Evolutionary conservation across 371 early-diverging fungal genomes (phyloP), one percentile per base, ranked within the genome.

Genomic region (Syncephalis fuscata): DNA sequence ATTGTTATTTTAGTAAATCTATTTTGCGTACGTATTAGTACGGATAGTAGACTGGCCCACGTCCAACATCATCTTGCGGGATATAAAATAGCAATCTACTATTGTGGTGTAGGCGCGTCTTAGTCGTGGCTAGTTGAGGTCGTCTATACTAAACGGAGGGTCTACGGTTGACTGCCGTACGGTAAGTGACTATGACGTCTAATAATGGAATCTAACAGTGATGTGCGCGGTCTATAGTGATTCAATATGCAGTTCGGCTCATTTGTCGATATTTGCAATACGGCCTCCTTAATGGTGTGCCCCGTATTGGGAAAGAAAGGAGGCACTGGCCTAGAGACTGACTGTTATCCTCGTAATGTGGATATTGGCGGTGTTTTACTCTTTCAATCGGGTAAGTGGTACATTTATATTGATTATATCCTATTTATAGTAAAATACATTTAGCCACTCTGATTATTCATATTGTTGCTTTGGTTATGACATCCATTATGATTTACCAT

Each of bases 401-500:
- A 27, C 22, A 23, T 19, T 1, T 19, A 27, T 44, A 16, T 23
- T n/a, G 2, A 14, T 14, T 2, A 15, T 27, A 7, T 26, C 27
- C 3, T 46, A 19, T 32, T 11, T 27, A 15, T 14, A 19, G n/a
- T 19, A 46, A 23, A n/a, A 27, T 7, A 15, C 11, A 15, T n/a
- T 1, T 44, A 81, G 82, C 88, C 8, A 80, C 86, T 32, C 59
- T 93, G 20, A 81, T 92, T 25, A 82, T 90, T 50, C 82, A 92
- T 62, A 61, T 94, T 48, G 76, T 91, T 48, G 87, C 94, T 21
- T 70, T 96, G 52, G 61, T 91, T 54, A 96, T 96, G 97, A 84
- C 94, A 8, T 70, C 78, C 24, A 92, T 92, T 61, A 96, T 96
- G 95, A 90, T 96, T 60, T 85, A 81, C 59, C 92, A 94, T 61